Evolutionary conservation across 805 yeast species (phyloP).

Genomic region (Kluyveromyces starmeri): DNA sequence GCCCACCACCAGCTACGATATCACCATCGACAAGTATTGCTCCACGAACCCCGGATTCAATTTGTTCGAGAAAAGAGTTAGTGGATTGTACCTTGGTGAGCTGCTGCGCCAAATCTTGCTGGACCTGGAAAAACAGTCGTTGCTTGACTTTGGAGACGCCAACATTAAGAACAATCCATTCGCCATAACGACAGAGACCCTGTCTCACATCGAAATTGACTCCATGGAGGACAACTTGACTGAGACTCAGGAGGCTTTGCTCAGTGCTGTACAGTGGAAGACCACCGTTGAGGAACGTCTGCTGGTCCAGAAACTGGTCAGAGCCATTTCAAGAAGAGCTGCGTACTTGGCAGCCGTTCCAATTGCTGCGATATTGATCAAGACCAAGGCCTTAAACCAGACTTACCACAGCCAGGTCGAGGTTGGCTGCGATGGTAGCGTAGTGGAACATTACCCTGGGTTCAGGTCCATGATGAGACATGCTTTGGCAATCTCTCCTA

Average conservation of each 20-base stretch:
- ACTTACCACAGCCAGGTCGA: conserved; percentile 66
- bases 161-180: conserved; percentile 54
- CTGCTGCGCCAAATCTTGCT: conserved; percentile 63
- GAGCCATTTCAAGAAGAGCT: conserved; percentile 80
- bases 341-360: conserved; percentile 86
- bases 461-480: conserved; percentile 73
- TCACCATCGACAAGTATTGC: conserved; percentile 49
- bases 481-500: conserved; percentile 59
- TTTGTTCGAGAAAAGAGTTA: conserved; percentile 84
- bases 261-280: conserved; percentile 58
- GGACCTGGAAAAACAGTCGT: conserved; percentile 53
- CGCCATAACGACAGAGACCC: conserved; percentile 71
- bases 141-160: conserved; percentile 49
- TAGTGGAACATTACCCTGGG: conserved; percentile 88
- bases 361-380: conserved; percentile 66
- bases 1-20: conserved; percentile 75
- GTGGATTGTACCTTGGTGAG: conserved; percentile 93
- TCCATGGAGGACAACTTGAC: conserved; percentile 57
- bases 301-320: conserved; percentile 63
- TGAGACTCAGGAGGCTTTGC: conserved; percentile 60
- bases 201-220: conserved; percentile 81
- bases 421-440: conserved; percentile 93
- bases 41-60: conserved; percentile 84
- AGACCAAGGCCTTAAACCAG: conserved; percentile 54
- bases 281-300: conserved; percentile 64